Evolutionary conservation across 1,284 basidiomycete genomes (phyloP).

Genomic region (Melampsora larici-populina): DNA sequence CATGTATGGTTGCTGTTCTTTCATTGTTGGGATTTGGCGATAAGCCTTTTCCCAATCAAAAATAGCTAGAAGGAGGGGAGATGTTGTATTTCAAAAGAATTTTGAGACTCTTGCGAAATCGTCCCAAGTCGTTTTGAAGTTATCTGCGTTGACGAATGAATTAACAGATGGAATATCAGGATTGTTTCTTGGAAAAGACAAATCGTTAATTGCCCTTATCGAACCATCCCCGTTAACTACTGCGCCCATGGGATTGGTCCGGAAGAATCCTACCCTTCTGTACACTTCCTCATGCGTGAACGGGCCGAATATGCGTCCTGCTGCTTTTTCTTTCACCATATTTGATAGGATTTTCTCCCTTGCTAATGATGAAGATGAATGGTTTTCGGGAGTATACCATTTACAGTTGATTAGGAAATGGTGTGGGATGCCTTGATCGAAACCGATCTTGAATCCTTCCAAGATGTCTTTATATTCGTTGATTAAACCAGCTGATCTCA

Average conservation of each 20-base stretch:
- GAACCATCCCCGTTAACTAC: not conserved
- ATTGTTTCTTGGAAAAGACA: conserved; percentile 3
- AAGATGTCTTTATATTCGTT: not conserved
- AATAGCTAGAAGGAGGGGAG: not conserved
- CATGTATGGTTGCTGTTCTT: not conserved
- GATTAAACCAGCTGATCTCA: not conserved
- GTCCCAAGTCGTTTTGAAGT: conserved; percentile 18
- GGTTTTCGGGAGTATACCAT: conserved; percentile 3
- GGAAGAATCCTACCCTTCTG: too few species aligned
- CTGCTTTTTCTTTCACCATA: not conserved
- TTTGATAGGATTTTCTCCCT: not conserved
- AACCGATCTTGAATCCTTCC: not conserved
- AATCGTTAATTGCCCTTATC: not conserved
- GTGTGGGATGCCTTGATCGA: conserved; percentile 10
- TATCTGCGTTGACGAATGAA: not conserved
- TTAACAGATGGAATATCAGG: not conserved
- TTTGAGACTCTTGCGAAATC: not conserved
- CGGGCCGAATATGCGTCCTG: not conserved
- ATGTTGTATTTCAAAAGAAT: not conserved
- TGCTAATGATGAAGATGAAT: not conserved
- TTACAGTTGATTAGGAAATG: not conserved
- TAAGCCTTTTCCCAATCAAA: too few species aligned
- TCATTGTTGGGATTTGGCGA: too few species aligned
- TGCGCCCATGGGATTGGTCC: too few species aligned
- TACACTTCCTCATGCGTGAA: too few species aligned